Evolutionary conservation across 176 grass and related monocot species (phyloP).

Genomic region (Aegilops umbellulata): DNA sequence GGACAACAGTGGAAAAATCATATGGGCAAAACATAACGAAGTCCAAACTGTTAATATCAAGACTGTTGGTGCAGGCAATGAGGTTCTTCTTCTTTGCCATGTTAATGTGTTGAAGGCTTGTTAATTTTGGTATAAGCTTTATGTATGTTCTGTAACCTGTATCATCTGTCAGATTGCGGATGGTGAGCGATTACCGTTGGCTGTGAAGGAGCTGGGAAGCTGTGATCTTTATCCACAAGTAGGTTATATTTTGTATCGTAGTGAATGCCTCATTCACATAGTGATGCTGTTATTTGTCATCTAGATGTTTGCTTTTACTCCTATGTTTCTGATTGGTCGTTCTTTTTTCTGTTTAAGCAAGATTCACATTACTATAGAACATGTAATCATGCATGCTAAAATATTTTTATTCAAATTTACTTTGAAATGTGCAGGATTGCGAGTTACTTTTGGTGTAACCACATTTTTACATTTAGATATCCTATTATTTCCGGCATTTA

Average conservation of each 20-base stretch:
- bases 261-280: slow-evolving; percentile 9
- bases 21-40: slow-evolving; percentile 99
- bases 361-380: not conserved
- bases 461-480: not conserved
- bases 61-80: slow-evolving; percentile 81
- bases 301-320: not conserved
- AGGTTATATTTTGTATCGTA: slow-evolving; percentile 34
- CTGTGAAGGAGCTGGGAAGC: slow-evolving; percentile 94
- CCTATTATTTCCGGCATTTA: not conserved
- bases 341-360: not conserved
- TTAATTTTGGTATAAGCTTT: slow-evolving; percentile 3
- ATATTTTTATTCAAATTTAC: not conserved
- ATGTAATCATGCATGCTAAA: slow-evolving; percentile 4
- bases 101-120: slow-evolving; percentile 15
- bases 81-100: slow-evolving; percentile 58
- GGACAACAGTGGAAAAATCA: slow-evolving; percentile 98
- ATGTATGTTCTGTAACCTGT: not conserved
- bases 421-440: not conserved
- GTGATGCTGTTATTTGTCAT: not conserved
- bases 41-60: slow-evolving; percentile 99
- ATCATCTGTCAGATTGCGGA: slow-evolving; percentile 68
- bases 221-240: slow-evolving; percentile 99
- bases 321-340: not conserved
- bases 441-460: not conserved
- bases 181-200: slow-evolving; percentile 85